phyloP scores from a whole-genome alignment of 768 basidiomycete genomes.

The Amanita molliuscula region DNA sequence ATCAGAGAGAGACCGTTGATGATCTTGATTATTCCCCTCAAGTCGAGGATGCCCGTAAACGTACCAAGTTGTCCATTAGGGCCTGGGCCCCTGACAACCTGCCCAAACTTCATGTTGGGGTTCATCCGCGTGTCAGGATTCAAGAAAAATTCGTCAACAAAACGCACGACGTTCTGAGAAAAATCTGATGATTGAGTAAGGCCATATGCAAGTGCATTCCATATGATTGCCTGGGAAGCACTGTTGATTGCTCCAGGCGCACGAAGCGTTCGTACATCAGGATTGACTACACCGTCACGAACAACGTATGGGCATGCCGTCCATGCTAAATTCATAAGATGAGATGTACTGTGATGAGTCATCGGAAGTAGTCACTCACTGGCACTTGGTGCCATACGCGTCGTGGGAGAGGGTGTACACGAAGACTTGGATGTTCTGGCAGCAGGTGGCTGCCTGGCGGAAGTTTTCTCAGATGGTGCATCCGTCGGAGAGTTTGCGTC shows the following conservation, averaged over 20 bases:
- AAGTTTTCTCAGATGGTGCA: conserved; percentile 17
- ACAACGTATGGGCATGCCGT: conserved; percentile 43
- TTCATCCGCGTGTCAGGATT: conserved; percentile 48
- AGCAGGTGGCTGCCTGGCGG: conserved; percentile 23
- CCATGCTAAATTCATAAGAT: conserved; percentile 32
- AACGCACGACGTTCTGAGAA: conserved; percentile 29
- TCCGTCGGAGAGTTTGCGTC: conserved; percentile 13
- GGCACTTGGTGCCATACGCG: conserved; percentile 35
- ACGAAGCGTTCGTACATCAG: conserved; percentile 47
- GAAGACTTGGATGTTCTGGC: conserved; percentile 24
- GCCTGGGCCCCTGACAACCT: conserved; percentile 29
- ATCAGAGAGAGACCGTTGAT: conserved; percentile 42
- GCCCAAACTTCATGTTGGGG: conserved; percentile 50
- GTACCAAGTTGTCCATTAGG: conserved; percentile 30
- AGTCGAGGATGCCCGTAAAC: conserved; percentile 48
- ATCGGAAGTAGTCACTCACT: conserved; percentile 26
- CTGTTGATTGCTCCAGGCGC: conserved; percentile 43
- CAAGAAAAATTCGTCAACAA: conserved; percentile 50
- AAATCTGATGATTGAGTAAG: conserved; percentile 30
- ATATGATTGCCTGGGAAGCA: conserved; percentile 47
- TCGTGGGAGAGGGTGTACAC: conserved; percentile 43
- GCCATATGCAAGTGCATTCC: conserved; percentile 48
- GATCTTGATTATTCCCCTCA: conserved; percentile 49
- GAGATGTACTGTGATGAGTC: conserved; percentile 11
- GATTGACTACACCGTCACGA: conserved; percentile 56